These are phyloP conservation scores for Paraurostyla sp. DNA, from an alignment of 73 alveolate genomes.

Conservation along the genomic window DNA sequence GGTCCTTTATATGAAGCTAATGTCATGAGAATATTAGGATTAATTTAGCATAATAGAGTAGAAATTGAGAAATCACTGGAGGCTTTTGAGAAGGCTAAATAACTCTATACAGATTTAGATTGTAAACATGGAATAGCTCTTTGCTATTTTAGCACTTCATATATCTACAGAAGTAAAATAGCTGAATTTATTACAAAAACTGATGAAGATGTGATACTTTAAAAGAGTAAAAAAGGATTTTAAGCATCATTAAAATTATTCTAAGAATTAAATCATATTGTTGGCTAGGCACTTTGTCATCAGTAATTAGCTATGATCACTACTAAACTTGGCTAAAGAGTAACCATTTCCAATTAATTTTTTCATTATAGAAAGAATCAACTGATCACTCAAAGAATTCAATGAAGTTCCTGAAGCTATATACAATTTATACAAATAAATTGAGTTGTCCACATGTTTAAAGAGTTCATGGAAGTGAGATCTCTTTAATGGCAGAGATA, in stretches of 20 bases:
- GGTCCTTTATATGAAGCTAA: slow-evolving; percentile 43
- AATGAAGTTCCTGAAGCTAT: background rate
- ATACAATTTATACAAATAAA: background rate
- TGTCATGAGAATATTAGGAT: slow-evolving; percentile 33
- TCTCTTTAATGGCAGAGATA: slow-evolving; percentile 50
- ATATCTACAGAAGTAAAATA: slow-evolving; percentile 36
- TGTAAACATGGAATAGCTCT: slow-evolving; percentile 51
- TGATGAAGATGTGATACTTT: background rate
- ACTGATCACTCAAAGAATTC: slow-evolving; percentile 2
- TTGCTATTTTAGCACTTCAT: slow-evolving; percentile 39
- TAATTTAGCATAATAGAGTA: slow-evolving; percentile 24
- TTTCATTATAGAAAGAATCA: background rate
- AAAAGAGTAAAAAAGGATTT: background rate
- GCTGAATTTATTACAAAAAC: slow-evolving; percentile 15
- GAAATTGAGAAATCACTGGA: background rate
- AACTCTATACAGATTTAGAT: background rate
- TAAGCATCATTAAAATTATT: slow-evolving; percentile 28
- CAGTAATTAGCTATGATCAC: background rate
- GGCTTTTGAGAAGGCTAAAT: slow-evolving; percentile 2
- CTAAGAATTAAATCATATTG: slow-evolving; percentile 35
- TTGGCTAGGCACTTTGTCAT: slow-evolving; percentile 57
- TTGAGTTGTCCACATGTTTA: slow-evolving; percentile 31
- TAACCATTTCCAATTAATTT: no score
- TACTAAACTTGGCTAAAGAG: background rate
- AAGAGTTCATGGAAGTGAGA: slow-evolving; percentile 52